Conservation (phyloP, 805 yeast species). For the Ogataea methanolica region DNA sequence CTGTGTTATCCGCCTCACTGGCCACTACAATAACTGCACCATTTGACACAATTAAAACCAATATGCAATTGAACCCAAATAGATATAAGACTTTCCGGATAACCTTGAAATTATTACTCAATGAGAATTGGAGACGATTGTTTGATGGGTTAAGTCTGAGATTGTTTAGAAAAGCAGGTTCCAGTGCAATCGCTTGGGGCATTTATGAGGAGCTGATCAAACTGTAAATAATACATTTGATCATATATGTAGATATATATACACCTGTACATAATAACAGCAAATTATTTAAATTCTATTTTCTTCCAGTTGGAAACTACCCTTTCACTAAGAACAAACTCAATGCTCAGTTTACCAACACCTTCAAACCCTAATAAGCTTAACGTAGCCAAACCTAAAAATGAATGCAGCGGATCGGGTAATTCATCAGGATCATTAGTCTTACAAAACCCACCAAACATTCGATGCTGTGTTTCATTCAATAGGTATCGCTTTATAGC, state of each 20-base stretch:
- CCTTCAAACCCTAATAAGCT: slow-evolving; percentile 28
- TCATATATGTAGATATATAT: slow-evolving; percentile 2
- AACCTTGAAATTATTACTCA: slow-evolving; percentile 36
- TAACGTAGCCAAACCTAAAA: slow-evolving; percentile 54
- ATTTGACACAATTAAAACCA: slow-evolving; percentile 88
- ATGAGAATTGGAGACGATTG: slow-evolving; percentile 49
- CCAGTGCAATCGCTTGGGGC: slow-evolving; percentile 97
- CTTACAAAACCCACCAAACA: slow-evolving; percentile 78
- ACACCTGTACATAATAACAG: not conserved
- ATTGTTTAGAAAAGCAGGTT: slow-evolving; percentile 76
- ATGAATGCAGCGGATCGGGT: slow-evolving; percentile 71
- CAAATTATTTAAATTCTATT: slow-evolving; percentile 1
- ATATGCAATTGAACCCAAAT: slow-evolving; percentile 71
- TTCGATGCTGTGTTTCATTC: slow-evolving; percentile 49
- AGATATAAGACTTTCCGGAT: slow-evolving; percentile 37
- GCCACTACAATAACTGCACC: slow-evolving; percentile 92
- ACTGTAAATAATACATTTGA: slow-evolving; percentile 7
- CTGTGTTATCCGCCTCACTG: slow-evolving; percentile 67
- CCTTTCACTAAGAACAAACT: slow-evolving; percentile 21
- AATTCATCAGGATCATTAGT: slow-evolving; percentile 44
- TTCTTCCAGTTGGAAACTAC: slow-evolving; percentile 16
- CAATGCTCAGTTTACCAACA: slow-evolving; percentile 12
- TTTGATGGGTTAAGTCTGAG: slow-evolving; percentile 85
- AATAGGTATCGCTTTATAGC: slow-evolving; percentile 42
- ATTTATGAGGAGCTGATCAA: slow-evolving; percentile 85